Evolutionary conservation across 2,329 filamentous ascomycete genomes (phyloP), one percentile per base, ranked within the genome.

Genomic region (Chrysoporthe cubensis): DNA sequence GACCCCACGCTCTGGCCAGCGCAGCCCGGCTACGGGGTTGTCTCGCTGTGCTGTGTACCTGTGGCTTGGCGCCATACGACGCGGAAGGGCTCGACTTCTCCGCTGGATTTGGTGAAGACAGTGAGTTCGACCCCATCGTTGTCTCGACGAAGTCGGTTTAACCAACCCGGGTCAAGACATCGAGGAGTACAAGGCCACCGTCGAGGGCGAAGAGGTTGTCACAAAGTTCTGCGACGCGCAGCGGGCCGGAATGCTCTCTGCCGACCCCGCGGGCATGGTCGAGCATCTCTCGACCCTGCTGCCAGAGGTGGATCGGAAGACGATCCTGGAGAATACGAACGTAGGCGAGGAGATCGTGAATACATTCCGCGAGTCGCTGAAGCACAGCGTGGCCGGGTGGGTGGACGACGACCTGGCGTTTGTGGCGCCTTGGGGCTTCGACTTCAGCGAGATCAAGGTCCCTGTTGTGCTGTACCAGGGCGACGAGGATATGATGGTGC

Each of bases 321-420:
- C 50, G 16, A 18, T 69, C 6, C 34, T 69, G 21, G 65, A 67
- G 18, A 60, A 62, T 9, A 11, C 57, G 42, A 5, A n/a, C 14
- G 54, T 66, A 3, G 65, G 67, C 21, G 50, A 59, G 32, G 62
- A 67, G 21, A 7, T 64, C n/a, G 48, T 69, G 34, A 40, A 26
- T 18, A 9, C 67, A 11, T 9, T 64, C 6, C 59, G 61, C 32
- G 71, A 72, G 58, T 71, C 62, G 16, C 66, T 74, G 8, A 67
- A 69, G 63, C 42, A 68, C 42, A 60, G 64, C 63, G 58, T 62
- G 4, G 72, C 74, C 40, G 73, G 73, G 13, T 74, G 73, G 72
- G 66, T 74, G 14, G 73, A 75, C 63, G 73, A 75, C 60, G 71
- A 73, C 57, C 62, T 75, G 42, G 70, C 70, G 6, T 72, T 73